Base-by-base conservation (phyloP, 1,284 basidiomycete species). In the Tilletia caries region DNA sequence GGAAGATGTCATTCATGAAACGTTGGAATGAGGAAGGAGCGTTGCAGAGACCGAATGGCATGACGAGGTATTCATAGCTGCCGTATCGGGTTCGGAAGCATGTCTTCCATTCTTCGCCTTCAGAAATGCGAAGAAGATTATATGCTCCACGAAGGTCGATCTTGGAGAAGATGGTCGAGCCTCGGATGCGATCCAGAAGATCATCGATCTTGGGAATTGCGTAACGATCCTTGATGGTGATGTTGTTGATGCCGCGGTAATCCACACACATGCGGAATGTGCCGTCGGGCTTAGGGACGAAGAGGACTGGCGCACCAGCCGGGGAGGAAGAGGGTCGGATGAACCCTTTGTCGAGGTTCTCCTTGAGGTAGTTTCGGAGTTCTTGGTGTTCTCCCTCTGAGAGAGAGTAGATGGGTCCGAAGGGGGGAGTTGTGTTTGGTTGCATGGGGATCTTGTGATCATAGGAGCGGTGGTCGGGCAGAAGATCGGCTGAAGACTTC, bases 251-350 rank as follows among this genome's bases (percentile, higher is more conserved):
- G 54, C 33, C 4, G 58, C 84, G 75, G 74, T 86, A 88, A 70
- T 88, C 85, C 0, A 86, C 81, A 66, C 85, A 85, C 0, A 86
- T 80, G 0, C 84, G 73, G 0, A 85, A 73, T 0, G 71, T 66
- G 3, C 86, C 84, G 10, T 50, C 54, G 69, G 37, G 54, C 25
- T 65, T 69, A 4, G n/a, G 64, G 3, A 64, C 68, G 33, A 70
- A 67, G 13, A 67, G 44, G 46, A 67, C n/a, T n/a, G n/a, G n/a
- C 8, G 66, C 25, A 23, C 58, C 66, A 18, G 48, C 64, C 18
- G 65, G 50, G 13, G 43, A 52, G 3, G 37, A 65, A 3, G 67
- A 70, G 0, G 68, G 65, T 5, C 65, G 68, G 32, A 68, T 70
- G 67, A 68, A 68, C 1, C 69, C 65, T 18, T 48, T 64, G 66